Base-by-base conservation (phyloP, 164 flowering plant species). In the Annona cherimola region DNA sequence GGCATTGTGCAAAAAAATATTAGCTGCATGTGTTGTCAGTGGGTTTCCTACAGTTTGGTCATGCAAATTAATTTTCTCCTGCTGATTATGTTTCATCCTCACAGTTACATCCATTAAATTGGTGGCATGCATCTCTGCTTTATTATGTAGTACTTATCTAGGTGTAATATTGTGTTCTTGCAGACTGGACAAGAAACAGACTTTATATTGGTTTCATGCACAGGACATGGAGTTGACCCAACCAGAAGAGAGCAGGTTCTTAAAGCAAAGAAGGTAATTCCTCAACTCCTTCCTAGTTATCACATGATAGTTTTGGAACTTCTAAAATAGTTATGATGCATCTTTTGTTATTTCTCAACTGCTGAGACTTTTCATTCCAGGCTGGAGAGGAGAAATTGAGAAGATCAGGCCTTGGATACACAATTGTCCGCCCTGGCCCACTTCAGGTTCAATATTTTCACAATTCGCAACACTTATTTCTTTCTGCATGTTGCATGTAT, bases 141-240 rank as follows among this genome's bases (percentile, higher is more conserved):
- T 54, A 5, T 61, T 4, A 7, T 40, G 26, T 3, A 4, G 42
- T 11, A 4, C 67, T 64, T 26, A 20, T 64, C 40, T 69, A 16
- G 14, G 9, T 7, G 68, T 60, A 67, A 71, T 57, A 46, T 45
- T 67, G 59, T 62, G 57, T 71, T 6, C 76, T 61, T 87, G 84
- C 92, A 91, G 99, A 87, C 90, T 62, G 99, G 99, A 59, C 92
- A 89, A 77, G 99, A 95, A 84, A 93, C 99, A 72, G 97, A 95
- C 76, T 95, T 93, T 70, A 78, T 95, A 73, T 82, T 95, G 72
- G 97, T 95, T 70, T 95, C 98, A 61, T 95, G 99, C 80, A 89
- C 99, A 45, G 98, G 99, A 75, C 83, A 74, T 66, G 98, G 96
- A 68, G 82, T 95, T 73, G 98, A 93, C 59, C 79, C 91, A 20